Base-by-base conservation (phyloP, 768 basidiomycete species). In the Suillus lakei region DNA sequence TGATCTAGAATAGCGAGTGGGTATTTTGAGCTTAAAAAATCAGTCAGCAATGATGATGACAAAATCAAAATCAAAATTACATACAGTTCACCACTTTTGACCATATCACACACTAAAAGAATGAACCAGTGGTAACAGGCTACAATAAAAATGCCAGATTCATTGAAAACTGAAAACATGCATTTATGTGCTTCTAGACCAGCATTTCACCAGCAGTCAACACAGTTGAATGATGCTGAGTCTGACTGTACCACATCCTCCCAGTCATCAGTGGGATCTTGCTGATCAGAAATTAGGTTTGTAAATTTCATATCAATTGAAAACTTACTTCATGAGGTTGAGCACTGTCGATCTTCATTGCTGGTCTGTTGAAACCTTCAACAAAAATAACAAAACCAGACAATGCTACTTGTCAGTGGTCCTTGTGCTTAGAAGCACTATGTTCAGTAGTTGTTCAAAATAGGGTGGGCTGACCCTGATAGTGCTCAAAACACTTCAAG, bases 1-100 rank as follows among this genome's bases (percentile, higher is more conserved):
- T 63, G 62, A 38, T 67, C 44, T 18, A 74, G 53, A 36, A 70
- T 66, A 4, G 71, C 70, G 13, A 41, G 13, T 6, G 41, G 41
- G 41, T 41, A 41, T 41, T 41, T 41, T 41, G 41, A 13, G 5
- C 41, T 41, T 41, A 18, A 41, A n/a, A n/a, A n/a, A n/a, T n/a
- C n/a, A n/a, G n/a, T 41, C 15, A 46, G 23, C 12, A 10, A 23
- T 7, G 46, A 12, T 46, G 46, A 46, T 9, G 10, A 46, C 46
- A 46, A 46, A 0, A 13, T 23, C 4, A 46, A 46, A 46, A 13
- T 23, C n/a, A n/a, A n/a, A n/a, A n/a, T 3, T 46, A 36, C 59
- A 28, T 10, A 60, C 60, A 60, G 16, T 50, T 60, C 38, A 3
- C 60, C 60, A 60, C 60, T 60, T 23, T 43, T 43, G 0, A 60